These are phyloP conservation scores for Pinus albicaulis DNA, from an alignment of 75 land plant genomes.

Conservation along the genomic window DNA sequence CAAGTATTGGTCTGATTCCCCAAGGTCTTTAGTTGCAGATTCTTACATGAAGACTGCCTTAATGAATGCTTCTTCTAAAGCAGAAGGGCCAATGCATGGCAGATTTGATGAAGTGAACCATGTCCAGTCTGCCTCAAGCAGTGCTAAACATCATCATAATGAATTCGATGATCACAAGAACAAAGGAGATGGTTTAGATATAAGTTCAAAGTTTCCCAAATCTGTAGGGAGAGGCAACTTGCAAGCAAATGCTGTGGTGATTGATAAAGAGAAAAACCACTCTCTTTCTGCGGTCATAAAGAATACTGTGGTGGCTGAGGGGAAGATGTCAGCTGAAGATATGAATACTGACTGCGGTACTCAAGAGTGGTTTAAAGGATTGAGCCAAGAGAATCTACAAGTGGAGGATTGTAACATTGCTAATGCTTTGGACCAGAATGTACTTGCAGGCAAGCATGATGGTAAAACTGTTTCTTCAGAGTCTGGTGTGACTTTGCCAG, in stretches of 20 bases:
- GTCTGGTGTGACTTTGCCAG: neutral
- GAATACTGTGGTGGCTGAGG: neutral
- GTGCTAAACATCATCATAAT: conserved; percentile 13
- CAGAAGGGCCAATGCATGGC: conserved; percentile 32
- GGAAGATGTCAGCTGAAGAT: conserved; percentile 1
- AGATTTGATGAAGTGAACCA: conserved; percentile 37
- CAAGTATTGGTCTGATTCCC: conserved; percentile 52
- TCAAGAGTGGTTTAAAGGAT: neutral
- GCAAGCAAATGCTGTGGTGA: neutral
- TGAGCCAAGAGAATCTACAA: neutral
- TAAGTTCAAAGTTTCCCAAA: neutral
- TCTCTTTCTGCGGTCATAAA: conserved; percentile 1
- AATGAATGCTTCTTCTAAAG: conserved; percentile 24
- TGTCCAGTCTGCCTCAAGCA: conserved; percentile 24
- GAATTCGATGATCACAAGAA: conserved; percentile 4
- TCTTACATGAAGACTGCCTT: conserved; percentile 16
- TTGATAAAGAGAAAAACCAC: neutral
- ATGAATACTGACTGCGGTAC: neutral
- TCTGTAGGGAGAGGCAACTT: neutral
- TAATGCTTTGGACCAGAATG: neutral
- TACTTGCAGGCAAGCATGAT: neutral
- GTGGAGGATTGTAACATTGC: neutral
- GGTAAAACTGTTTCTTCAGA: neutral
- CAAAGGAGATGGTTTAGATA: neutral
- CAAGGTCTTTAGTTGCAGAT: conserved; percentile 11